Evolutionary conservation across 306 rosid genomes (phyloP), one percentile per base, ranked within the genome.

Genomic region (Glycine latifolia): DNA sequence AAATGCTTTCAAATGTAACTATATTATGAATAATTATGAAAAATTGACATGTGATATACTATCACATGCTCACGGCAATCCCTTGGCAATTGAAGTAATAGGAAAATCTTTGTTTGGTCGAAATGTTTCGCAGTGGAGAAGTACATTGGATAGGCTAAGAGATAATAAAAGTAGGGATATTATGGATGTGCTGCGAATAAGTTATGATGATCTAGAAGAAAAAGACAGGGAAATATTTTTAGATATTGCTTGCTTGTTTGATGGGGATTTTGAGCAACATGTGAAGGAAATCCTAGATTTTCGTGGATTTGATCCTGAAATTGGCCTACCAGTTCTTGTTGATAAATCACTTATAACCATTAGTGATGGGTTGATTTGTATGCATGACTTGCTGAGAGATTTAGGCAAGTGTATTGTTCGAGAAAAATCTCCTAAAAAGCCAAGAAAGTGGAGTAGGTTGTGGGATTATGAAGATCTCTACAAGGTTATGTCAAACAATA

Each of bases 401-500:
- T 5, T 84, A 5, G 8, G 87, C 11, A 55, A 0, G 9, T 20
- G 56, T 37, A 67, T 84, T 47, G 80, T 62, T 10, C n/a, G 3
- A 33, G 71, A 75, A 33, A 39, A 83, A 3, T 54, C 56, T 11
- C 79, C 69, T 5, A 44, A 26, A 7, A 47, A 77, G 2, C 63
- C 83, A 16, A 55, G 73, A 74, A 84, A 67, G 67, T 79, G 84
- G 87, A 84, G 84, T 35, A 73, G 77, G 33, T 5, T 79, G 16
- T 79, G 84, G 84, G 8, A 12, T 3, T 14, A 1, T 14, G 0
- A 56, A 43, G 73, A 84, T 39, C 4, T 79, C 47, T 0, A 0
- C 50, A 71, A 49, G 13, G 43, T 52, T 41, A 6, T 39, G 67
- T 8, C 0, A 3, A 26, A 52, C 31, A 56, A 74, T 0, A 58